Evolutionary conservation across 2,329 filamentous ascomycete genomes (phyloP), one percentile per base, ranked within the genome.

Genomic region (Aurifilum marmelostoma): DNA sequence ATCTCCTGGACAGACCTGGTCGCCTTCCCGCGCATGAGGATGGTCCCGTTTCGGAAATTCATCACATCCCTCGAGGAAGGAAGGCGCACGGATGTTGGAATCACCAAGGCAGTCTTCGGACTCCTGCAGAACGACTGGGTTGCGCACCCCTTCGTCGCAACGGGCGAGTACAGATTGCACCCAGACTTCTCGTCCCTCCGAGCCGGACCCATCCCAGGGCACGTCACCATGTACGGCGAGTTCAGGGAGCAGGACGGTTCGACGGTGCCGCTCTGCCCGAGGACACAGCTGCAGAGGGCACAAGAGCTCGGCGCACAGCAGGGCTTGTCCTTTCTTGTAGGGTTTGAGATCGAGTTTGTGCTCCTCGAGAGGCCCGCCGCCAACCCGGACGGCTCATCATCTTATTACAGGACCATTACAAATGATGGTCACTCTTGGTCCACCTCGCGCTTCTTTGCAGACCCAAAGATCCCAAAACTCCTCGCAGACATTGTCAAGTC

Each of bases 271-370:
- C 71, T 89, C 0, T 97, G 92, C 73, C 92, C 93, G 0, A 85
- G 92, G 67, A 82, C 88, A 56, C 76, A 90, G 67, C 81, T 97
- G 66, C 80, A 87, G 66, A 81, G 79, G 3, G 81, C 89, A 0
- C 75, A 90, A 1, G 80, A 84, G 0, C 79, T 80, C 7, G 85
- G 91, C 0, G 79, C 83, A 14, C 73, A 79, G 1, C 81, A 87
- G 50, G 82, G 83, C 1, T 81, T 93, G 2, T 78, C 83, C 3
- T 88, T 94, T 62, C 82, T 90, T 0, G 79, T 93, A 21, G 93
- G 93, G 0, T 97, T 96, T 73, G 93, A 97, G 77, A 88, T 97
- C 54, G 93, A 97, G 78, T 87, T 96, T 12, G 84, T 92, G 1
- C 89, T 97, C 72, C 81, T 95, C 72, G 83, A 84, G 54, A 83